Evolutionary conservation across 148 eudicot species (phyloP), one percentile per base, ranked within the genome.

Genomic region (Suaeda aralocaspica): DNA sequence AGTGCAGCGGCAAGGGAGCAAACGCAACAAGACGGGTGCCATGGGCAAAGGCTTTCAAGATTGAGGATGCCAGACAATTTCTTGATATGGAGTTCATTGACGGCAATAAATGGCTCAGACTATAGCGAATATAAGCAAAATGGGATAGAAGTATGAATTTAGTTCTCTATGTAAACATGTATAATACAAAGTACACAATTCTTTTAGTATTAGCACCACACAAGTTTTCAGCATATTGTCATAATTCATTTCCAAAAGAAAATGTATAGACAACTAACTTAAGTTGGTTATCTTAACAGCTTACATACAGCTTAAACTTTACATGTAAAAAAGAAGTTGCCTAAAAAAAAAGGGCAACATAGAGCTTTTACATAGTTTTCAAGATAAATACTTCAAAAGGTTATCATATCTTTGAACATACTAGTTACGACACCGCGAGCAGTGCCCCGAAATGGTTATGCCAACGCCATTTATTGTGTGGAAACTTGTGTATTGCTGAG

Each of bases 21-120:
- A 62, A 79, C 50, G 72, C 89, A 59, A 81, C 34, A 29, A 53
- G 72, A 8, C 65, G 96, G 48, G 96, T 82, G 53, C 57, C 75
- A 11, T 92, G 96, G 94, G 83, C 90, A 0, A 90, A 82, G 77
- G 76, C 80, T 15, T 75, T 88, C 67, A 82, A 42, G 39, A 68
- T 75, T 34, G 51, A 72, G 7, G 88, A 87, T 67, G 96, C 80
- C 8, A 78, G 51, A 56, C 86, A 84, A 34, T 90, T 79, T 78
- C 68, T 93, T 28, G 83, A 83, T 62, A 76, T 79, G 75, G 72
- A 71, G 8, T 93, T 85, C 77, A 93, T 91, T 11, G 82, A 71
- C 52, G 98, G 96, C 67, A 79, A 90, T 28, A 70, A 90, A 44
- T 93, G 98, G 98, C 74, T 92, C 34, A 85, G 84, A 67, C 76